Base-by-base conservation (phyloP, 257 asterid genomes). In the Coffea eugenioides region DNA sequence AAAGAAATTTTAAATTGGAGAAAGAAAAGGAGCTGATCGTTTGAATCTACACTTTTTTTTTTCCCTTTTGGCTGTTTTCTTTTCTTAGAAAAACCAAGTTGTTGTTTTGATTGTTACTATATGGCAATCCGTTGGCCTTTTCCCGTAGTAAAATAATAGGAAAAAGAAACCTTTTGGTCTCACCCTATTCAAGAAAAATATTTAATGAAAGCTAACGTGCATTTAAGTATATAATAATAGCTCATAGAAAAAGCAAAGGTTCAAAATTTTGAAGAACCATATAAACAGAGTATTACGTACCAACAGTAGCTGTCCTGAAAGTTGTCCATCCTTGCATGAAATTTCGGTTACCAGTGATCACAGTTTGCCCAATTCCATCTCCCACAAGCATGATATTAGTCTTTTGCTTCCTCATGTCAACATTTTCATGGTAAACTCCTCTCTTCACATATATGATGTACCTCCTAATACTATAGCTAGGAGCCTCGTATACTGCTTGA, bases 281-380 rank as follows among this genome's bases (percentile, higher is more conserved):
- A 39, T 4, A 39, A 39, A 56, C 51, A 36, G 9, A 8, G 1
- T 39, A 20, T 51, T 59, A 79, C 72, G 71, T 86, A 95, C 99
- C 99, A 49, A 95, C 88, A 2, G 99, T 95, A 8, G 97, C 94
- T 0, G 99, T 93, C 66, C 98, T 83, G 83, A 93, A 95, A 0
- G 99, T 92, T 6, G 99, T 95, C 99, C 99, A 95, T 27, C 99
- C 99, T 79, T 95, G 99, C 98, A 92, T 87, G 90, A 95, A 93
- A 80, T 93, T 95, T 49, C 99, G 85, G 68, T 77, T 81, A 13
- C 97, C 96, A 6, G 95, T 85, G 0, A 95, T 85, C 34, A 95
- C 79, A 4, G 98, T 95, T 12, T 86, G 66, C 41, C 99, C 98
- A 8, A 93, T 92, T 20, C 99, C 99, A 84, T 95, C 99, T 7